These are phyloP conservation scores for Ilyonectria robusta DNA, from an alignment of 2,329 filamentous ascomycete species.

Conservation along the genomic window DNA sequence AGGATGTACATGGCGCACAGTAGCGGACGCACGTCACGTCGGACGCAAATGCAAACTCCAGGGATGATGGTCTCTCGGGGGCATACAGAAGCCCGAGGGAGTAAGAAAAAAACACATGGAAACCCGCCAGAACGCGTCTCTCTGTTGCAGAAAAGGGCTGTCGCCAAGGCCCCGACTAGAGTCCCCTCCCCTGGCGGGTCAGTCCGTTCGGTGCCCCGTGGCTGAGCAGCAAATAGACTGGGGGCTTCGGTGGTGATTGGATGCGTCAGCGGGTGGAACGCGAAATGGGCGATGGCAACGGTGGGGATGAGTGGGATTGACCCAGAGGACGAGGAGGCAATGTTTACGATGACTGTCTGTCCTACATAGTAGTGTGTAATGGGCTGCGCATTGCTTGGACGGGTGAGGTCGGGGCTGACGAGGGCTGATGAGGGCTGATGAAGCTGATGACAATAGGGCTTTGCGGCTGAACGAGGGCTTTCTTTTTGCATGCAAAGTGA, in stretches of 20 bases:
- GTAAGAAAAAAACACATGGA: neutral
- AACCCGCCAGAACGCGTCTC: neutral
- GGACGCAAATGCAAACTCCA: neutral
- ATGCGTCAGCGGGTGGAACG: constrained; percentile 4
- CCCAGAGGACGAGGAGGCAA: neutral
- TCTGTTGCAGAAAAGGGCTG: neutral
- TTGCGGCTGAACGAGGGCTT: neutral
- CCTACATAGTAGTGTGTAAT: neutral
- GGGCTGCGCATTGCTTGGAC: neutral
- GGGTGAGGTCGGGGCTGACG: neutral
- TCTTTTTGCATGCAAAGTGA: neutral
- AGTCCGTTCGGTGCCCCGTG: constrained; percentile 12
- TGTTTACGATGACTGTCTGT: neutral
- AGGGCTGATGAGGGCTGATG: neutral
- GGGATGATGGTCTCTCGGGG: neutral
- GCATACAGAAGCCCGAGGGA: neutral
- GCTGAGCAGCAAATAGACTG: constrained; percentile 15
- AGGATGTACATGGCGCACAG: neutral
- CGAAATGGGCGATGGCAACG: constrained; percentile 9
- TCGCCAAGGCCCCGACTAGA: neutral
- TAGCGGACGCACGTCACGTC: neutral
- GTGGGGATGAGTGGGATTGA: constrained; percentile 8
- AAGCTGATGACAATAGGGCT: neutral
- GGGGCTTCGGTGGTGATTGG: constrained; percentile 1
- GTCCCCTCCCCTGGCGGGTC: constrained; percentile 3